phyloP scores from a whole-genome alignment of 2,329 filamentous ascomycete genomes.

The Colletotrichum eremochloae region DNA sequence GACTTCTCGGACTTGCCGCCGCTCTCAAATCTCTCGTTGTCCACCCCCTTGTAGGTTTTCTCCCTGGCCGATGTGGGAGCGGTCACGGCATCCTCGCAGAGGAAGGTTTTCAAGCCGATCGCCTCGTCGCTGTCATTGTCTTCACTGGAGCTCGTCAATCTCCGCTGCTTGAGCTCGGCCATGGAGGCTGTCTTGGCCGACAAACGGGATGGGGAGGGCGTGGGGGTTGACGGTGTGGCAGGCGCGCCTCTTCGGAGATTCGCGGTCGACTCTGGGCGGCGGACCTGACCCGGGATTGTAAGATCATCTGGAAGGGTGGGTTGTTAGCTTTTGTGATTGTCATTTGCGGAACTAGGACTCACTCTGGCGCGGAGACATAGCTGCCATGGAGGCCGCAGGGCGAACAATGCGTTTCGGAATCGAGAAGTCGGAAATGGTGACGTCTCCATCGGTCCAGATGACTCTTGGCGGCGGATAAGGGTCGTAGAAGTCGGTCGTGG shows the following conservation, averaged over 20 bases:
- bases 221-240: neutral
- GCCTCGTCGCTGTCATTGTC: conserved; percentile 20
- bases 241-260: neutral
- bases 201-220: conserved; percentile 1
- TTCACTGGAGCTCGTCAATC: conserved; percentile 8
- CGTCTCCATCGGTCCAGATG: conserved; percentile 13
- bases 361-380: conserved; percentile 20
- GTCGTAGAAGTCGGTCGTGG: neutral
- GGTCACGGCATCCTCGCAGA: conserved; percentile 8
- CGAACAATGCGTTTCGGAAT: conserved; percentile 29
- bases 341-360: neutral
- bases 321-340: neutral
- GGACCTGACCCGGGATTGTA: conserved; percentile 10
- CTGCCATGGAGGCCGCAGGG: conserved; percentile 18
- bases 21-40: neutral
- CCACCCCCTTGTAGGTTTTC: neutral
- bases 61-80: neutral
- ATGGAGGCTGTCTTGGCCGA: conserved; percentile 33
- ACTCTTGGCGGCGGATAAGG: neutral
- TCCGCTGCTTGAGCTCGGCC: conserved; percentile 33
- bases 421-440: conserved; percentile 32
- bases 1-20: conserved; percentile 6
- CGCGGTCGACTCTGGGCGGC: neutral
- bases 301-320: neutral
- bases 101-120: conserved; percentile 33